These are phyloP conservation scores for Penicillium robsamsonii DNA, from an alignment of 495 filamentous ascomycete species.

Conservation along the genomic window DNA sequence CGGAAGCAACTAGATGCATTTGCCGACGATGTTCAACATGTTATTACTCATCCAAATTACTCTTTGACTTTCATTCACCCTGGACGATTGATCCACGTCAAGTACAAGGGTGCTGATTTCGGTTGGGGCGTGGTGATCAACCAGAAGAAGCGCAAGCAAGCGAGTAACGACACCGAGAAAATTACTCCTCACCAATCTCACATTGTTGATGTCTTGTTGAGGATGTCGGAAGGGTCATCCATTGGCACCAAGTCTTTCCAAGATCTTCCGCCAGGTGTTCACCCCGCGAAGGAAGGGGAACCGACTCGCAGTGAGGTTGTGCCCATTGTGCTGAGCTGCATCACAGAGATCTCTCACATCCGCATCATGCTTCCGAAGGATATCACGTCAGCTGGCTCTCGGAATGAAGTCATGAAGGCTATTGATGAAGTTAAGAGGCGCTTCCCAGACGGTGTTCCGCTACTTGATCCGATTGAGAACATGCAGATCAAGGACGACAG, in stretches of 20 bases:
- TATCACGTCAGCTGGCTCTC: conserved; percentile 56
- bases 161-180: conserved; percentile 61
- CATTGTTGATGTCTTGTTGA: conserved; percentile 77
- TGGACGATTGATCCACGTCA: conserved; percentile 81
- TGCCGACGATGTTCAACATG: conserved; percentile 77
- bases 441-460: conserved; percentile 88
- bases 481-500: conserved; percentile 89
- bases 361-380: conserved; percentile 79
- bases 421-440: conserved; percentile 74
- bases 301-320: conserved; percentile 77
- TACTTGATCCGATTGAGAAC: conserved; percentile 89
- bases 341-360: conserved; percentile 73
- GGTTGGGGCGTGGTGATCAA: conserved; percentile 90
- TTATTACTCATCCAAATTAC: conserved; percentile 87
- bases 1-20: conserved; percentile 78
- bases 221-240: conserved; percentile 59
- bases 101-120: conserved; percentile 74
- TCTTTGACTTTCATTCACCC: conserved; percentile 74
- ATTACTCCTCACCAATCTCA: conserved; percentile 68
- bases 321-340: conserved; percentile 78
- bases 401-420: conserved; percentile 62
- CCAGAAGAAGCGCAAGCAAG: conserved; percentile 57
- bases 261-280: conserved; percentile 62
- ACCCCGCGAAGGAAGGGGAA: conserved; percentile 63
- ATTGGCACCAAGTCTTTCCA: conserved; percentile 56